These are phyloP conservation scores for Globisporangium megalacanthum DNA, from an alignment of 352 stramenopile genomes.

Conservation along the genomic window DNA sequence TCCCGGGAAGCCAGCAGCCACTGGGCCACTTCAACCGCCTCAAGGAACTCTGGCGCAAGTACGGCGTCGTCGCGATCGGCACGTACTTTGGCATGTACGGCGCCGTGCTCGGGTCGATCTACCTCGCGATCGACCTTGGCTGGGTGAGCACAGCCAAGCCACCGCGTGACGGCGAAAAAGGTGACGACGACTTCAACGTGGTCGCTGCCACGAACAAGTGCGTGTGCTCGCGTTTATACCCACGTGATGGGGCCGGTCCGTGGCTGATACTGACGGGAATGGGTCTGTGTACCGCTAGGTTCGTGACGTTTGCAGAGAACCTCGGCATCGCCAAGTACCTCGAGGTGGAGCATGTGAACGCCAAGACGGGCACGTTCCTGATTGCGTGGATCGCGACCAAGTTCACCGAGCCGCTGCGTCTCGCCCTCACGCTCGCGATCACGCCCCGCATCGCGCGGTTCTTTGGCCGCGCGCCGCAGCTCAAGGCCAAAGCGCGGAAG, in stretches of 20 bases:
- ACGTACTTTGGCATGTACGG: conserved; percentile 83
- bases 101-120: conserved; percentile 70
- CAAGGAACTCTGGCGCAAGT: conserved; percentile 82
- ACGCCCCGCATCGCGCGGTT: conserved; percentile 75
- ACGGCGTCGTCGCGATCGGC: conserved; percentile 74
- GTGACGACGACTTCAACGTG: conserved; percentile 61
- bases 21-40: conserved; percentile 47
- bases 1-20: conserved; percentile 23
- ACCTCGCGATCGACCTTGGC: conserved; percentile 75
- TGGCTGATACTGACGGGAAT: neutral
- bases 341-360: conserved; percentile 72
- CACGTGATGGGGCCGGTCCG: no score
- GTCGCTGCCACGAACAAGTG: conserved; percentile 81
- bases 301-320: conserved; percentile 65
- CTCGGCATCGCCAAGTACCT: conserved; percentile 74
- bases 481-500: conserved; percentile 26
- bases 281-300: conserved; percentile 19
- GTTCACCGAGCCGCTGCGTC: conserved; percentile 79
- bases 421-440: conserved; percentile 73
- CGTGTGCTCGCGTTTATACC: conserved; percentile 8
- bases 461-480: conserved; percentile 57
- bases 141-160: conserved; percentile 54
- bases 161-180: conserved; percentile 12
- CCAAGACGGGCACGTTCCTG: conserved; percentile 76
- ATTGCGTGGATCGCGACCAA: conserved; percentile 85